Conservation (phyloP, 2,329 filamentous ascomycete species). For the Thielaviopsis musarum region DNA sequence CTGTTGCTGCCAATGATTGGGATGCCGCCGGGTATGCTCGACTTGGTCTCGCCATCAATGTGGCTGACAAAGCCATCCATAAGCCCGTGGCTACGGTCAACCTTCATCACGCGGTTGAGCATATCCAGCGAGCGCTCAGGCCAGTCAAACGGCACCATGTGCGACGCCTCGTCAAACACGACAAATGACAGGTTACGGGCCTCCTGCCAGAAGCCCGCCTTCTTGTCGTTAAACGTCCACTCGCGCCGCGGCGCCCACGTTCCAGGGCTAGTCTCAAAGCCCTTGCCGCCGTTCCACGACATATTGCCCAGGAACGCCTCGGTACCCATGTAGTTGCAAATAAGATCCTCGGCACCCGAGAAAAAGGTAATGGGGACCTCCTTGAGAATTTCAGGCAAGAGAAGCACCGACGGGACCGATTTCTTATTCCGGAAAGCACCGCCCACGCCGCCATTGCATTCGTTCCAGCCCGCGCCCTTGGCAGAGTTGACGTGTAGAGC, state of each 20-base stretch:
- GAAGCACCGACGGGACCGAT: constrained; percentile 53
- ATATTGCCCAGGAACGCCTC: constrained; percentile 81
- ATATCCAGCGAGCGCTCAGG: constrained; percentile 79
- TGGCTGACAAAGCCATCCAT: constrained; percentile 42
- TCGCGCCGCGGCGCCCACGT: constrained; percentile 83
- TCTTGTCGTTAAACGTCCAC: constrained; percentile 83
- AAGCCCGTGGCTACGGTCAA: constrained; percentile 79
- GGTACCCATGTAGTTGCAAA: constrained; percentile 93
- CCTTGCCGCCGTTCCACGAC: constrained; percentile 79
- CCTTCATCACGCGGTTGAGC: constrained; percentile 89
- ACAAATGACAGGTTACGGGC: constrained; percentile 93
- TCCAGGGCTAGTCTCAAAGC: constrained; percentile 74
- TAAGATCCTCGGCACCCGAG: constrained; percentile 83
- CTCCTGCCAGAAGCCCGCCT: constrained; percentile 83
- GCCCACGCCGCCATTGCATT: constrained; percentile 72
- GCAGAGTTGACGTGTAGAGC: constrained; percentile 71
- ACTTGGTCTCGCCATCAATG: constrained; percentile 71
- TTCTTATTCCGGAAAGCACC: constrained; percentile 50
- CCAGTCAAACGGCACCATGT: constrained; percentile 96
- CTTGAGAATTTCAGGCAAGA: constrained; percentile 64
- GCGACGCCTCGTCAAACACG: constrained; percentile 84
- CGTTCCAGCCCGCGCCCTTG: constrained; percentile 77
- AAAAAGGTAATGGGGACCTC: constrained; percentile 72
- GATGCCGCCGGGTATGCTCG: not conserved
- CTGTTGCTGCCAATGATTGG: constrained; percentile 33